These are phyloP conservation scores for Solanum medicagineum DNA, from an alignment of 257 asterid genomes.

Conservation along the genomic window DNA sequence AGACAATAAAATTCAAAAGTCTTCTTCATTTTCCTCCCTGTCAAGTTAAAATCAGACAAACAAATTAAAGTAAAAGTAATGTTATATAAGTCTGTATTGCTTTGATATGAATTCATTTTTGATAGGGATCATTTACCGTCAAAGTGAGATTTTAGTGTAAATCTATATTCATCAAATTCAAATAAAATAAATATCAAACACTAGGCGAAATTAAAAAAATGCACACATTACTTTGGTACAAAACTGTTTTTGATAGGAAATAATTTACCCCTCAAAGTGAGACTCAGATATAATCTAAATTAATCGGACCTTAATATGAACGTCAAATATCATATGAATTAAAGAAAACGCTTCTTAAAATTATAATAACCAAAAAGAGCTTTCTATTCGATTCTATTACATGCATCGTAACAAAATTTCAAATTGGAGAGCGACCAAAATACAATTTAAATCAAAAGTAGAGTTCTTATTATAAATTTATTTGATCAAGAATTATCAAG, in stretches of 20 bases:
- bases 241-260: background rate
- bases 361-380: no score
- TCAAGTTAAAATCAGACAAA: background rate
- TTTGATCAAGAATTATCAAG: background rate
- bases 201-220: no score
- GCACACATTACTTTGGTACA: background rate
- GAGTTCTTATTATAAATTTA: no score
- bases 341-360: no score
- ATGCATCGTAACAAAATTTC: background rate
- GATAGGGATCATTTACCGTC: background rate
- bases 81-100: background rate
- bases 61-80: background rate
- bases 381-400: background rate
- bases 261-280: background rate
- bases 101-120: background rate
- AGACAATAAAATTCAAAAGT: background rate
- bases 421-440: background rate
- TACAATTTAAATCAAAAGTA: background rate
- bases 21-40: background rate
- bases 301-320: background rate
- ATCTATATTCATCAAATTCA: no score
- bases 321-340: no score
- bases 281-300: background rate
- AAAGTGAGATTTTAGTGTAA: background rate
- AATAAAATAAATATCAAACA: no score